Evolutionary conservation across 1,284 basidiomycete genomes (phyloP).

Genomic region (Trichosporon ovoides): DNA sequence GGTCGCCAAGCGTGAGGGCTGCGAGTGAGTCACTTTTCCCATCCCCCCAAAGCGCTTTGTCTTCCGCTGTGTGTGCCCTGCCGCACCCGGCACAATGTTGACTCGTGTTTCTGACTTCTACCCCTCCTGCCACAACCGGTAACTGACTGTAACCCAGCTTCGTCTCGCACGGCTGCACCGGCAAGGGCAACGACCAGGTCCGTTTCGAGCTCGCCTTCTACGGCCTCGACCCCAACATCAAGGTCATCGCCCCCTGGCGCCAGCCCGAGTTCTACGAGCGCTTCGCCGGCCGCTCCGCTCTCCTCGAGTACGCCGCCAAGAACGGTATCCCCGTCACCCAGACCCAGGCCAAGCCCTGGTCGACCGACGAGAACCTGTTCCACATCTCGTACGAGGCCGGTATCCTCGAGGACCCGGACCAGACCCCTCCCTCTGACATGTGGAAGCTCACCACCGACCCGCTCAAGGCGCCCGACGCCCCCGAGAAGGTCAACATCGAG

Average conservation of each 20-base stretch:
- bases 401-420: slow-evolving; percentile 95
- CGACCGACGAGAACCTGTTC: slow-evolving; percentile 98
- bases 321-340: slow-evolving; percentile 91
- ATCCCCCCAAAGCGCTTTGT: background rate
- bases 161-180: slow-evolving; percentile 97
- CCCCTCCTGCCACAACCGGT: slow-evolving; percentile 12
- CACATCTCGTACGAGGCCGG: slow-evolving; percentile 99
- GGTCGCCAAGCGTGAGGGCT: slow-evolving; percentile 80
- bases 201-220: slow-evolving; percentile 99
- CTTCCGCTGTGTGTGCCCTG: too few species aligned
- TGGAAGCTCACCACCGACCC: slow-evolving; percentile 93
- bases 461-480: slow-evolving; percentile 71
- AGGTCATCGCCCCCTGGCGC: slow-evolving; percentile 97
- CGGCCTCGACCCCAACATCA: slow-evolving; percentile 96
- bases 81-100: too few species aligned
- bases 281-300: slow-evolving; percentile 89
- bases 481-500: slow-evolving; percentile 77
- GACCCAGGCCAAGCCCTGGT: slow-evolving; percentile 97
- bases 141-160: slow-evolving; percentile 56
- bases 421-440: slow-evolving; percentile 95
- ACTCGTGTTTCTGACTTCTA: too few species aligned
- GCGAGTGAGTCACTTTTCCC: slow-evolving; percentile 61
- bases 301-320: slow-evolving; percentile 82
- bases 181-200: slow-evolving; percentile 99
- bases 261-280: slow-evolving; percentile 96